Evolutionary conservation across 768 basidiomycete species (phyloP), one percentile per base, ranked within the genome.

Genomic region (Baorangia bicolor): DNA sequence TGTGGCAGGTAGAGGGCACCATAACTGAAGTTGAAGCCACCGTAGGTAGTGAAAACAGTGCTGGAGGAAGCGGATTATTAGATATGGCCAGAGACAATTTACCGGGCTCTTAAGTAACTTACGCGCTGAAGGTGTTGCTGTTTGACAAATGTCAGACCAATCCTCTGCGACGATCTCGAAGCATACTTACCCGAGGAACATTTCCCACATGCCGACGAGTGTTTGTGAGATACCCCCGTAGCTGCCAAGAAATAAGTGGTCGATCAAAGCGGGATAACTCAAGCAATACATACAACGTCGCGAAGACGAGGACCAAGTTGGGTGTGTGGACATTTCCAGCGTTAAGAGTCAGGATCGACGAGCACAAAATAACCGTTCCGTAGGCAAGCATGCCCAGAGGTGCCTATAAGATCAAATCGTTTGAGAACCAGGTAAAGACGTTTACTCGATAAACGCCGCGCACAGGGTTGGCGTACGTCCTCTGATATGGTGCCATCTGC

Each of bases 181-280:
- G 3, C 16, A 20, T n/a, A 45, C 68, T 48, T 49, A 62, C 67
- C 67, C 67, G 28, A 70, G 66, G 59, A 63, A 68, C 58, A 68
- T 66, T 28, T 70, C 67, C 67, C 69, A 70, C 67, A 70, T 66
- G 38, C 69, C 67, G 9, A 68, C 67, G 10, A 68, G 53, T 4
- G 67, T 66, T 46, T 68, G 69, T 18, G 66, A 62, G 45, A 70
- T 70, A 40, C 69, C 67, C 10, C 69, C 69, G 31, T 70, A 68
- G 55, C 69, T 68, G n/a, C 33, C 43, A 52, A 31, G 10, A 34
- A 20, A 34, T 61, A 21, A 59, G 43, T 4, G 10, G 23, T 23
- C 35, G 18, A 11, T 33, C 34, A 43, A 13, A 23, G 25, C 8
- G 21, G 31, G 7, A n/a, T 8, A 23, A 14, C 9, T 33, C 27